Evolutionary conservation across 2,329 filamentous ascomycete genomes (phyloP).

Genomic region (Hysterium pulicare): DNA sequence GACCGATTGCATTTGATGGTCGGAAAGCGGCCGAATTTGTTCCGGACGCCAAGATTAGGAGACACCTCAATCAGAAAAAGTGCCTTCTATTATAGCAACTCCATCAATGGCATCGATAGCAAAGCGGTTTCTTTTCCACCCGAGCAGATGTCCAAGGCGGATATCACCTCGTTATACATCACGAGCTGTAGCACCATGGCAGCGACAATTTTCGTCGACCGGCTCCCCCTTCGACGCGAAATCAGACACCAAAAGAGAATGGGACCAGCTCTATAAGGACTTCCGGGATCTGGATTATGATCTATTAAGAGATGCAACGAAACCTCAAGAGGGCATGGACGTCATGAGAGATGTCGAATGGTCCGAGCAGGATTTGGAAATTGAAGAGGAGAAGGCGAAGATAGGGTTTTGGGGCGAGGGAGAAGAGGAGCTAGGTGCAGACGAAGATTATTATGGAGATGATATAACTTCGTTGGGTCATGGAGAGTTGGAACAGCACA

Average conservation of each 20-base stretch:
- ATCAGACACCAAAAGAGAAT: constrained; percentile 5
- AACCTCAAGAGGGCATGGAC: constrained; percentile 15
- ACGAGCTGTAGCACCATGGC: constrained; percentile 26
- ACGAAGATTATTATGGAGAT: constrained; percentile 68
- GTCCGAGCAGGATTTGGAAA: constrained; percentile 14
- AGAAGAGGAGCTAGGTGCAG: constrained; percentile 52
- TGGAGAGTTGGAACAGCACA: constrained; percentile 79
- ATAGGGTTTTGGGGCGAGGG: constrained; percentile 37
- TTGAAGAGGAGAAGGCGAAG: constrained; percentile 11
- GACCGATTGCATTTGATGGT: too few relatives aligned
- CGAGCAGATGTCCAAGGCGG: constrained; percentile 25
- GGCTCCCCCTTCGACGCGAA: constrained; percentile 12
- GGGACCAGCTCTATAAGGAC: not conserved
- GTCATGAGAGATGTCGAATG: not conserved
- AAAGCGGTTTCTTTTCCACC: constrained; percentile 29
- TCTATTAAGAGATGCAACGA: not conserved
- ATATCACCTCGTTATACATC: constrained; percentile 17
- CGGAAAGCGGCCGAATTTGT: not conserved
- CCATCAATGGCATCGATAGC: constrained; percentile 35
- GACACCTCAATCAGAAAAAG: not conserved
- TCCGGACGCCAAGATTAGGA: not conserved
- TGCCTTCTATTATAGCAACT: not conserved
- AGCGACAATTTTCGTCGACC: constrained; percentile 31
- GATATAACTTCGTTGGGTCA: constrained; percentile 83
- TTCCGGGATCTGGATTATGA: not conserved